Evolutionary conservation across 202 grass and related monocot species (phyloP).

Genomic region (Bolboschoenoplectus hybrid): DNA sequence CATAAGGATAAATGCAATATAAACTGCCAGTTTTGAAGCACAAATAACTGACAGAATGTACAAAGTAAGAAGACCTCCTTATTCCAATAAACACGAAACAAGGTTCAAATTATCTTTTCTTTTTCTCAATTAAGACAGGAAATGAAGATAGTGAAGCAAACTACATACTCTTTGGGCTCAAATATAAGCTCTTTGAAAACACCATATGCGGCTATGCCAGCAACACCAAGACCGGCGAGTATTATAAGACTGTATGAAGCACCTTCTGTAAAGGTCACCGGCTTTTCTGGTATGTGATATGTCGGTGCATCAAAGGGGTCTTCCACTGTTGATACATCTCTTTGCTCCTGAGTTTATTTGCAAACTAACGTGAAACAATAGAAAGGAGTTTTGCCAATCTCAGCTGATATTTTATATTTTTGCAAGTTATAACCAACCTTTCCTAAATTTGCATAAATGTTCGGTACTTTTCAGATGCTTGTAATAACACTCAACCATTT

Average conservation of each 20-base stretch:
- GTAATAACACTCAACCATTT: neutral
- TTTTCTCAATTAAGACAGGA: conserved; percentile 6
- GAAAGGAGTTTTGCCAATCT: conserved; percentile 1
- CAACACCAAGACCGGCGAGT: conserved; percentile 85
- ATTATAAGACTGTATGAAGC: conserved; percentile 93
- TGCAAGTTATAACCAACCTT: conserved; percentile 19
- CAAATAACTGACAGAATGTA: neutral
- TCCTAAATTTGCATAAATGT: conserved; percentile 4
- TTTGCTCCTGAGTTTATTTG: conserved; percentile 53
- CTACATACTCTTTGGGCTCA: conserved; percentile 90
- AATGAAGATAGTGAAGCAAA: neutral
- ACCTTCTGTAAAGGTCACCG: conserved; percentile 86
- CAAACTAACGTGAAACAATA: conserved; percentile 20
- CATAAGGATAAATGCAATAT: neutral
- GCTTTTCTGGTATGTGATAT: conserved; percentile 95
- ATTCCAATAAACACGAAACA: neutral
- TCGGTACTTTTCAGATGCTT: neutral
- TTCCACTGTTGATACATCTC: conserved; percentile 72
- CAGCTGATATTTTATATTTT: conserved; percentile 1
- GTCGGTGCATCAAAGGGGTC: conserved; percentile 92
- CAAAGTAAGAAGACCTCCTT: neutral
- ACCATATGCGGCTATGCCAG: conserved; percentile 85
- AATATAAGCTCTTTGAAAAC: conserved; percentile 98
- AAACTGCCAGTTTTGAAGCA: neutral
- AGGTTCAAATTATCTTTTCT: conserved; percentile 13